phyloP scores from a whole-genome alignment of 1,139 yeast genomes.

The Debaryomyces subglobosus region DNA sequence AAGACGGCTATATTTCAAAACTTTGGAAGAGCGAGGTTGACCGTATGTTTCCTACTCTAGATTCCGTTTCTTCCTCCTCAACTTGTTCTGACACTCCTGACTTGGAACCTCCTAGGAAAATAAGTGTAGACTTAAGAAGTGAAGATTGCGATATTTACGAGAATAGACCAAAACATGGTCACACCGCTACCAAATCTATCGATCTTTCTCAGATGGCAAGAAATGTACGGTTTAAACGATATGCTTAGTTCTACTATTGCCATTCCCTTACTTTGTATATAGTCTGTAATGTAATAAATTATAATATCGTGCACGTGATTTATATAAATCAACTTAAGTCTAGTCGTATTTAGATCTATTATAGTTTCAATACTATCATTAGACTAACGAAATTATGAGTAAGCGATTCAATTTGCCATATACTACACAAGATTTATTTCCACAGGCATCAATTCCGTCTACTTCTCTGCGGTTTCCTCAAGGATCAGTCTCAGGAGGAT shows the following conservation, averaged over 20 bases:
- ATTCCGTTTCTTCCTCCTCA: background rate
- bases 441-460: constrained; percentile 23
- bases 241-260: background rate
- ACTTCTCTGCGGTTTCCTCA: constrained; percentile 18
- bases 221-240: constrained; percentile 2
- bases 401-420: constrained; percentile 39
- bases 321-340: background rate
- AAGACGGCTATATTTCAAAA: constrained; percentile 1
- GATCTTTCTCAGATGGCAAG: constrained; percentile 7
- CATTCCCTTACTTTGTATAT: too few species aligned
- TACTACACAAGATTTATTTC: constrained; percentile 43
- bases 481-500: constrained; percentile 26
- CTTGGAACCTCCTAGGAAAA: background rate
- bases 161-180: background rate
- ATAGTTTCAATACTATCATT: background rate
- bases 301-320: background rate
- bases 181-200: constrained; percentile 1
- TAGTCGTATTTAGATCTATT: background rate
- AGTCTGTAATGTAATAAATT: too few species aligned
- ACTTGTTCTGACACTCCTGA: background rate
- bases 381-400: constrained; percentile 22
- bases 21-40: background rate
- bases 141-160: constrained; percentile 5
- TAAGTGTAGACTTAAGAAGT: background rate
- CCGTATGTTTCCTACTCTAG: background rate